Base-by-base conservation (phyloP, 495 filamentous ascomycete species). In the Xylaria venustula region DNA sequence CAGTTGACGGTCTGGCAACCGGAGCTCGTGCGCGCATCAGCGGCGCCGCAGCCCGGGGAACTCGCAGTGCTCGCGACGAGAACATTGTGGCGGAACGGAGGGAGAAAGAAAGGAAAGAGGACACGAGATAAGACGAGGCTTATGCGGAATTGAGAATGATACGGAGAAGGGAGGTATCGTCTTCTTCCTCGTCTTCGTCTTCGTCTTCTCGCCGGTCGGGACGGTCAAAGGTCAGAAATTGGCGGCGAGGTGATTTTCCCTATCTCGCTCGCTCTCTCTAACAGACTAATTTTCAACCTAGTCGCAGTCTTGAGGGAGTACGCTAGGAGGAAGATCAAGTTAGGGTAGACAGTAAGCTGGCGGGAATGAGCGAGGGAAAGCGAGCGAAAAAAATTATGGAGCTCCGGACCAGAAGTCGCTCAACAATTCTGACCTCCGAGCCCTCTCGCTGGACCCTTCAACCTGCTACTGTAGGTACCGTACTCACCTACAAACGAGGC, bases 31-130 rank as follows among this genome's bases (percentile, higher is more conserved):
- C 61, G 63, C 76, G 77, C 71, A 75, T 66, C 47, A 69, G 55
- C 42, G 68, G 70, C 64, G 71, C 71, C 11, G 65, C 62, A 42
- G 75, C 77, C 70, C 75, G 71, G 55, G 77, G 75, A 53, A 77
- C 67, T 69, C 79, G 76, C 68, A 79, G 70, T 64, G 80, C 77
- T 70, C 79, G 75, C 58, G 81, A 83, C 58, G 81, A 83, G 71
- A 83, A 80, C 81, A 83, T 83, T 60, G 7, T 68, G 52, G 40
- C 52, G 25, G 30, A 51, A 5, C 60, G 60, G 45, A 48, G 23
- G 45, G 46, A 19, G 25, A 30, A n/a, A n/a, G n/a, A n/a, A n/a
- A n/a, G n/a, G n/a, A 41, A 23, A 17, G 47, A 58, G 14, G 26
- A 15, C 22, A 36, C 9, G 47, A 45, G 22, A 19, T 32, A 59